Evolutionary conservation across 495 filamentous ascomycete species (phyloP), one percentile per base, ranked within the genome.

Genomic region (Tuber microsphaerosporum): DNA sequence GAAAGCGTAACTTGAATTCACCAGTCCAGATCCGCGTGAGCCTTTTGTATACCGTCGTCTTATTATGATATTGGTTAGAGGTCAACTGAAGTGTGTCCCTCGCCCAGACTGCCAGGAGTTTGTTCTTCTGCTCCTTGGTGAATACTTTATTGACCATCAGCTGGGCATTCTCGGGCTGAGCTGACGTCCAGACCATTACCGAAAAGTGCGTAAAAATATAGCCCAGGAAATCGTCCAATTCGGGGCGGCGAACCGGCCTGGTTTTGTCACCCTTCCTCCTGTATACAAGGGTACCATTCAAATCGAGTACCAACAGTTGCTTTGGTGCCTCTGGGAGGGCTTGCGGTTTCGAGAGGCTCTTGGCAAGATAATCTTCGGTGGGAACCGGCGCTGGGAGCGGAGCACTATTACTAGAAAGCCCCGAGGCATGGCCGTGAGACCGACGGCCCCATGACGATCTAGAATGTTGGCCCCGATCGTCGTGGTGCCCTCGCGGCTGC

Each of bases 181-280:
- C 94, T 69, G 92, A 94, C 0, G 94, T 96, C 94, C 95, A 99
- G 73, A 99, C 88, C 85, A 97, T 92, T 22, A 97, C 91, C 44
- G 83, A 86, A 85, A 94, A 92, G 41, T 89, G 88, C 26, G 86
- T 78, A 71, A 94, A 85, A 76, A 91, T 85, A 77, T 91, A 90
- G 1, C 84, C 72, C 0, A 98, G 84, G 85, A 99, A 98, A 0
- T 83, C 42, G 1, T 84, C 70, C 0, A 94, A 87, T 44, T 86
- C 85, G 0, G 91, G 91, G 6, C 95, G 89, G 69, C 85, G 82
- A 4, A 86, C 81, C 1, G 79, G 81, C 73, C 56, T 71, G 7
- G 69, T 26, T 39, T 72, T 76, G 26, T 77, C 48, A 22, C 43
- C 70, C 37, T n/a, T 41, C 31, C 70, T 90, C 19, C 95, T 92